Conservation (phyloP, 352 stramenopile species). For the Pythium myriotylum region DNA sequence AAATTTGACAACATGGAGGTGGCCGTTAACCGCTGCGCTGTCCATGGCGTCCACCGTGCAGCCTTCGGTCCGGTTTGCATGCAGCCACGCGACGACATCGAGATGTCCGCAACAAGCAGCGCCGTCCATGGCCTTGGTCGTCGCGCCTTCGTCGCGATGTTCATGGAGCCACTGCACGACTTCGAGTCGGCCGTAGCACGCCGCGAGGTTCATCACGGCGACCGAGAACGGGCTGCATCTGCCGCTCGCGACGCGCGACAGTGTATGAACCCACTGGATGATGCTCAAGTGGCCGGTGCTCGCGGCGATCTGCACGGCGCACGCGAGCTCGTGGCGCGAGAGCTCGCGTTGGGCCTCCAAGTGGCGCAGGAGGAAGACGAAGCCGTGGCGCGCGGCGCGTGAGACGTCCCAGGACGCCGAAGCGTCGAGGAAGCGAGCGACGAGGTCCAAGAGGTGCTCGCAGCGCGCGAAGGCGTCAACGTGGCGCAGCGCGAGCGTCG, state of each 20-base stretch:
- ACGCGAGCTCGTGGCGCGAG: constrained; percentile 11
- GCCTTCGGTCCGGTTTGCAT: constrained; percentile 14
- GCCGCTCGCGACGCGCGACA: not conserved
- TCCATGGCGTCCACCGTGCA: constrained; percentile 20
- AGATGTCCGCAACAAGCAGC: constrained; percentile 38
- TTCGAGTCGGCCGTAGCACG: constrained; percentile 28
- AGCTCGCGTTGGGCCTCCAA: not conserved
- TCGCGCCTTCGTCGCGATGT: constrained; percentile 35
- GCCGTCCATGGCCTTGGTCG: constrained; percentile 42
- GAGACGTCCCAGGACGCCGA: constrained; percentile 18
- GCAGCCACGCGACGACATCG: constrained; percentile 35
- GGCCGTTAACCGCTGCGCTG: constrained; percentile 17
- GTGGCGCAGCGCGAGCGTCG: constrained; percentile 14
- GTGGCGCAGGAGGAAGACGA: constrained; percentile 13
- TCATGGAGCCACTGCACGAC: constrained; percentile 34
- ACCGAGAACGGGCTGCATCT: constrained; percentile 9
- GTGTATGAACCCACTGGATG: constrained; percentile 17
- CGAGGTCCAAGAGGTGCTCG: constrained; percentile 9
- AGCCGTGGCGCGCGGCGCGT: constrained; percentile 12
- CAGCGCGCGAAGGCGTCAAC: constrained; percentile 3
- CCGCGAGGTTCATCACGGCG: constrained; percentile 21
- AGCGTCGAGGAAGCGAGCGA: constrained; percentile 7
- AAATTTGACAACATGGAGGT: constrained; percentile 20
- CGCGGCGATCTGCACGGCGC: constrained; percentile 19
- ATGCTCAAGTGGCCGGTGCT: constrained; percentile 10